Evolutionary conservation across 228 moss, liverwort and hornwort genomes (phyloP).

Genomic region (Sphagnum magellanicum): DNA sequence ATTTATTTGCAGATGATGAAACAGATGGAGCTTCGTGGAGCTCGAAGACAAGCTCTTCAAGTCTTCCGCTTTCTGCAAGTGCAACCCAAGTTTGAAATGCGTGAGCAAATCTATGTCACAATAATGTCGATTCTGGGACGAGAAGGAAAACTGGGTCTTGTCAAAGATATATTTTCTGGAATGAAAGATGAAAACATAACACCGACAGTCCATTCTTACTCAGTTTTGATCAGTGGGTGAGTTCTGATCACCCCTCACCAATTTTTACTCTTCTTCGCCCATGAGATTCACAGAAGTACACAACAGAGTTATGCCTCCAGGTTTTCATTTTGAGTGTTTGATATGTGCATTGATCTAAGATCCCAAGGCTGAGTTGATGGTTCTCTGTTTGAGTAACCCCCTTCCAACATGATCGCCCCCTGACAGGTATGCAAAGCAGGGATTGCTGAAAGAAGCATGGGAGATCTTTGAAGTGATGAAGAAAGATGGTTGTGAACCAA

Average conservation of each 20-base stretch:
- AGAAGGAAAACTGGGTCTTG: constrained; percentile 81
- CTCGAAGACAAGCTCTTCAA: constrained; percentile 81
- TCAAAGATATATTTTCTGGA: constrained; percentile 69
- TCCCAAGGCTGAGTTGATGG: neutral
- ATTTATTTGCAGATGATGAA: constrained; percentile 73
- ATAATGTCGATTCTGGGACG: constrained; percentile 84
- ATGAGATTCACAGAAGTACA: neutral
- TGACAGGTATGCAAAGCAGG: constrained; percentile 88
- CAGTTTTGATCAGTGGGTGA: constrained; percentile 77
- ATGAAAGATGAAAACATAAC: constrained; percentile 37
- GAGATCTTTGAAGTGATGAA: constrained; percentile 64
- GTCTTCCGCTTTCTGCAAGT: constrained; percentile 66
- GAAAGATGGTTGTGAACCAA: constrained; percentile 56
- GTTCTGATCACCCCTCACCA: neutral
- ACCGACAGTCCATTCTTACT: constrained; percentile 62
- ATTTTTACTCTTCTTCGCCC: neutral
- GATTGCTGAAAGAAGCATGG: constrained; percentile 68
- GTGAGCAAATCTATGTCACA: constrained; percentile 73
- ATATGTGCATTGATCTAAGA: too few species aligned
- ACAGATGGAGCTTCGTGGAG: constrained; percentile 82
- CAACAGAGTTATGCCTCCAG: neutral
- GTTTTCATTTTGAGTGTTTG: neutral
- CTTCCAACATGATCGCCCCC: neutral
- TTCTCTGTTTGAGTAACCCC: neutral
- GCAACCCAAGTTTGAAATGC: constrained; percentile 31